A percentile compares a stretch with the other conserved stretches of the same genome.
Conservation (phyloP, 1,284 basidiomycete species). For the Mycena citricolor region DNA sequence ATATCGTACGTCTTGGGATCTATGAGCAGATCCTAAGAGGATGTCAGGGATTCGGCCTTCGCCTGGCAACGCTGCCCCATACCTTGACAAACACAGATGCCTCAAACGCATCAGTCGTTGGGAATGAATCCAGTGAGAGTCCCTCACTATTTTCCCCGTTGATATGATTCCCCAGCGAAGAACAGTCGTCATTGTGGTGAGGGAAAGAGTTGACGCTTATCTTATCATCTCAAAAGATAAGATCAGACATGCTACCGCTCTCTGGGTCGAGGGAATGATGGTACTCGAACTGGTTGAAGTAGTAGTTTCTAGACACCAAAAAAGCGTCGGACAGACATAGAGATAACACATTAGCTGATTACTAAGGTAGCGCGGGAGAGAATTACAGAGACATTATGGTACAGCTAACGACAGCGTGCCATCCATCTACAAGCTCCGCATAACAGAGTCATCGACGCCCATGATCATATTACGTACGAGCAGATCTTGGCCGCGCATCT, state of each 20-base stretch:
- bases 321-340: no score
- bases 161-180: constrained; percentile 11
- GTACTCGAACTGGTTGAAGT: no score
- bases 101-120: not conserved
- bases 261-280: no score
- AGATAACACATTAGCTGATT: no score
- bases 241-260: no score
- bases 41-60: not conserved
- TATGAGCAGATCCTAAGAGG: constrained; percentile 43
- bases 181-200: not conserved
- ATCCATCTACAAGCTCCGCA: no score
- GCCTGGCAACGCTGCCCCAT: constrained; percentile 3
- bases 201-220: no score
- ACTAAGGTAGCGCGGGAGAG: no score
- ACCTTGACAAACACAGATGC: constrained; percentile 47
- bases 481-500: constrained; percentile 47
- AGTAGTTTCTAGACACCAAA: no score
- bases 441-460: constrained; percentile 20
- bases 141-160: constrained; percentile 4
- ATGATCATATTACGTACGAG: constrained; percentile 48
- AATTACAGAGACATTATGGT: no score
- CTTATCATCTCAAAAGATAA: no score
- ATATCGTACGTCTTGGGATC: constrained; percentile 48
- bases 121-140: not conserved
- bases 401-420: no score